Conservation (phyloP, 208 protist genomes). For the Leishmania tarentolae region DNA sequence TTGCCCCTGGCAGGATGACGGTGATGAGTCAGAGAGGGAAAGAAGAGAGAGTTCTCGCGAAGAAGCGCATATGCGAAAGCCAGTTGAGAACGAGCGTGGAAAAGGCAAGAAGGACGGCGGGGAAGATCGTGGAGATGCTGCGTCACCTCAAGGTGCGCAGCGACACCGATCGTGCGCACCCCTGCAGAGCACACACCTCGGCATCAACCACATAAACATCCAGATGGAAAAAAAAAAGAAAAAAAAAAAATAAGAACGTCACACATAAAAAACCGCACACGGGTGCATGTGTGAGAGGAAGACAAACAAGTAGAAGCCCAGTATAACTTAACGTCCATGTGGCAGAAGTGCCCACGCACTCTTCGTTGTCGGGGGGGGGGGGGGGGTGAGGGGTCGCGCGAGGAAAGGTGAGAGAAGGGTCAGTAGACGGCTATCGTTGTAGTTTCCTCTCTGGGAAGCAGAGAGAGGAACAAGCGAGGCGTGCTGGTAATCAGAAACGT, state of each 20-base stretch:
- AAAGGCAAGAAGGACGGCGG: neutral
- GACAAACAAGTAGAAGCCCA: neutral
- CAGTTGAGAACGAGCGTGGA: neutral
- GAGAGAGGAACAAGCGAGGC: too few species aligned
- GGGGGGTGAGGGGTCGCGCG: too few species aligned
- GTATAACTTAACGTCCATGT: neutral
- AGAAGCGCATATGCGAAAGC: neutral
- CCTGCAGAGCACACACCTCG: neutral
- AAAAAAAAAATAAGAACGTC: neutral
- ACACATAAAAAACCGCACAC: neutral
- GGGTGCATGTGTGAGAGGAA: neutral
- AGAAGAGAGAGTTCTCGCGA: neutral
- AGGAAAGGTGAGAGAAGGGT: too few species aligned
- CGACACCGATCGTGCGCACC: neutral
- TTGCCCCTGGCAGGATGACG: neutral
- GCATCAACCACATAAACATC: neutral
- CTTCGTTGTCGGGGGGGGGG: neutral
- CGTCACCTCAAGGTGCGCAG: neutral
- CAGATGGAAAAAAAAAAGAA: neutral
- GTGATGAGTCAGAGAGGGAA: neutral
- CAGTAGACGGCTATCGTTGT: neutral
- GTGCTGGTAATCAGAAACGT: too few species aligned
- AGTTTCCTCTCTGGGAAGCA: neutral
- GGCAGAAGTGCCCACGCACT: neutral
- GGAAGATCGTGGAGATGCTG: neutral